Evolutionary conservation across 768 basidiomycete genomes (phyloP).

Genomic region (Mycena kentingensis): DNA sequence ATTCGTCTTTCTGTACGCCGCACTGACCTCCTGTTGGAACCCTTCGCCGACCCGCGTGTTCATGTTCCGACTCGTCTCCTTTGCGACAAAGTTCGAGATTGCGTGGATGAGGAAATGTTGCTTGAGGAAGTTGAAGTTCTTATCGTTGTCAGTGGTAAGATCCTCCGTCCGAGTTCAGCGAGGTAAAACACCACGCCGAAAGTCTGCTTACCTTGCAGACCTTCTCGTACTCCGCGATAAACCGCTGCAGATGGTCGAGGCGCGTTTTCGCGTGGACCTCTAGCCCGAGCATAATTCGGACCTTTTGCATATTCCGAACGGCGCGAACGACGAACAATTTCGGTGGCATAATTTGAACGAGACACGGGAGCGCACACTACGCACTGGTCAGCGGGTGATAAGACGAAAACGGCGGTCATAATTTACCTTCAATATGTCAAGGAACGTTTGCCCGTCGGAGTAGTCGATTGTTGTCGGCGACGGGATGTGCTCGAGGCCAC

Average conservation of each 20-base stretch:
- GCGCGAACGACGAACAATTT: conserved; percentile 4
- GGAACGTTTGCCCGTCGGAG: conserved; percentile 16
- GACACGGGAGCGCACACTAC: conserved; percentile 12
- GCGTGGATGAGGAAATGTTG: conserved; percentile 13
- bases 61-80: conserved; percentile 13
- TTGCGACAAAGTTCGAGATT: neutral
- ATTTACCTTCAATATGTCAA: conserved; percentile 18
- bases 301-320: conserved; percentile 4
- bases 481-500: conserved; percentile 7
- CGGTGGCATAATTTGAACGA: conserved; percentile 8
- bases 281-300: conserved; percentile 8
- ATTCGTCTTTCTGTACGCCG: conserved; percentile 7
- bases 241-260: neutral
- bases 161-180: neutral
- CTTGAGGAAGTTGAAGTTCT: too few relatives aligned
- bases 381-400: neutral
- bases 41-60: conserved; percentile 17
- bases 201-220: conserved; percentile 1
- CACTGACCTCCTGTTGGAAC: conserved; percentile 10
- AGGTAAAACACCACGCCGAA: neutral
- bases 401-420: neutral
- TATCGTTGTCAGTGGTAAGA: neutral
- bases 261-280: neutral
- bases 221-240: conserved; percentile 2
- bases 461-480: conserved; percentile 17